A percentile compares a stretch with the other conserved stretches of the same genome.
Evolutionary conservation across 306 rosid genomes (phyloP).

Genomic region (Pachyrhizus erosus): DNA sequence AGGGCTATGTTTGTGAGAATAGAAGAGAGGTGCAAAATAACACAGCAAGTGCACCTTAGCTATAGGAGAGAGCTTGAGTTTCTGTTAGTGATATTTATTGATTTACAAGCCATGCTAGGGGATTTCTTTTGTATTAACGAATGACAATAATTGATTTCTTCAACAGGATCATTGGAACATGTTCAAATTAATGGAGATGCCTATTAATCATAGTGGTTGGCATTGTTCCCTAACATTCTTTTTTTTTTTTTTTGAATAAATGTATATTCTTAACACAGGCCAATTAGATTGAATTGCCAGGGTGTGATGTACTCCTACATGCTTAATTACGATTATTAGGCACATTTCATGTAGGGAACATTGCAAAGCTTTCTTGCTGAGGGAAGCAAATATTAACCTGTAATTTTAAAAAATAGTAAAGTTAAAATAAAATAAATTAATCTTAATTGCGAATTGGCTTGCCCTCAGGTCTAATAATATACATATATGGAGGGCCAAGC

Average conservation of each 20-base stretch:
- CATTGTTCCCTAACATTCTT: constrained; percentile 12
- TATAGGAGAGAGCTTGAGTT: constrained; percentile 7
- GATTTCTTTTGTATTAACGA: constrained; percentile 4
- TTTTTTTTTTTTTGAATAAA: no score
- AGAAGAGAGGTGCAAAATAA: not conserved
- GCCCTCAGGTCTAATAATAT: not conserved
- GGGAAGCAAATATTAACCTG: not conserved
- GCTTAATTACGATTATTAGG: not conserved
- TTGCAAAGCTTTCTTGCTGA: not conserved
- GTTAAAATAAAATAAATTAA: no score
- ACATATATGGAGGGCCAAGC: constrained; percentile 3
- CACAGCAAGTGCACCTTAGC: constrained; percentile 26
- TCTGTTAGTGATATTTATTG: constrained; percentile 32
- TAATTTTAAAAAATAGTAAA: not conserved
- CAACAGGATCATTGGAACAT: constrained; percentile 19
- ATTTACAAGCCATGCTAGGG: constrained; percentile 25
- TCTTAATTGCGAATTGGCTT: no score
- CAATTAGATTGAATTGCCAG: not conserved
- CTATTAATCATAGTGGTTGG: not conserved
- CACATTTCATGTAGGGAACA: not conserved
- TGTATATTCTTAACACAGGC: not conserved
- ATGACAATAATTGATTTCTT: constrained; percentile 45
- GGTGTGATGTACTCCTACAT: constrained; percentile 18
- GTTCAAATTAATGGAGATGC: constrained; percentile 30
- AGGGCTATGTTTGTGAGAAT: constrained; percentile 67